These are phyloP conservation scores for Debaryomycetaceae sp. DNA, from an alignment of 1,139 yeast species.

Conservation along the genomic window DNA sequence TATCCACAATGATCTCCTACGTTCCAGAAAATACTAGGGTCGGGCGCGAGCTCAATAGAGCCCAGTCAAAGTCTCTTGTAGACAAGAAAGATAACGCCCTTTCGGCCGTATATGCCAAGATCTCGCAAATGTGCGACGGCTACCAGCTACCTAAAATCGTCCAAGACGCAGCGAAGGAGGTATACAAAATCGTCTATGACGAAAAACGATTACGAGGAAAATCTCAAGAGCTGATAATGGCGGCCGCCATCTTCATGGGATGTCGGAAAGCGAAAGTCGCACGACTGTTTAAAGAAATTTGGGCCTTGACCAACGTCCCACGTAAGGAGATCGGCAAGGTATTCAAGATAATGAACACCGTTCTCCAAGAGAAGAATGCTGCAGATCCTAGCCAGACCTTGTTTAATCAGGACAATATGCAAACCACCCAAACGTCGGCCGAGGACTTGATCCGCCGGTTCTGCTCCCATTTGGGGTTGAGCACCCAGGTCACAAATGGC, in stretches of 20 bases:
- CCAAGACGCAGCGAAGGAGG: conserved; percentile 96
- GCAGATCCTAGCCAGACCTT: conserved; percentile 30
- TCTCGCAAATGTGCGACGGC: conserved; percentile 95
- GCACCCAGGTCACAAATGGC: conserved; percentile 78
- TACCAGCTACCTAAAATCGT: conserved; percentile 90
- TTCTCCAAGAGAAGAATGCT: conserved; percentile 58
- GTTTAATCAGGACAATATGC: conserved; percentile 45
- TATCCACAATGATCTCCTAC: conserved; percentile 85
- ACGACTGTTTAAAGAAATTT: conserved; percentile 89
- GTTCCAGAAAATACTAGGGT: conserved; percentile 67
- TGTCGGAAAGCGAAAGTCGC: conserved; percentile 93
- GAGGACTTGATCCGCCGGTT: conserved; percentile 93
- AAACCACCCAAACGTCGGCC: conserved; percentile 83
- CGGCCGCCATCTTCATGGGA: conserved; percentile 90
- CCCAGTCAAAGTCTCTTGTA: conserved; percentile 76
- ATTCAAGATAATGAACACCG: conserved; percentile 68
- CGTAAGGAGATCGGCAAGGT: conserved; percentile 89
- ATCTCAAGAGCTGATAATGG: conserved; percentile 90
- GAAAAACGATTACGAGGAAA: conserved; percentile 83
- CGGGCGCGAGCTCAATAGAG: conserved; percentile 81
- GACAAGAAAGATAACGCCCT: conserved; percentile 83
- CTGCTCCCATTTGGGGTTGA: conserved; percentile 87
- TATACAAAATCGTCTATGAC: conserved; percentile 83
- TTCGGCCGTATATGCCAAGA: conserved; percentile 82
- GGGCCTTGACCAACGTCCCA: conserved; percentile 91